These are phyloP conservation scores for Exophiala mesophila DNA, from an alignment of 2,329 filamentous ascomycete species.

Conservation along the genomic window DNA sequence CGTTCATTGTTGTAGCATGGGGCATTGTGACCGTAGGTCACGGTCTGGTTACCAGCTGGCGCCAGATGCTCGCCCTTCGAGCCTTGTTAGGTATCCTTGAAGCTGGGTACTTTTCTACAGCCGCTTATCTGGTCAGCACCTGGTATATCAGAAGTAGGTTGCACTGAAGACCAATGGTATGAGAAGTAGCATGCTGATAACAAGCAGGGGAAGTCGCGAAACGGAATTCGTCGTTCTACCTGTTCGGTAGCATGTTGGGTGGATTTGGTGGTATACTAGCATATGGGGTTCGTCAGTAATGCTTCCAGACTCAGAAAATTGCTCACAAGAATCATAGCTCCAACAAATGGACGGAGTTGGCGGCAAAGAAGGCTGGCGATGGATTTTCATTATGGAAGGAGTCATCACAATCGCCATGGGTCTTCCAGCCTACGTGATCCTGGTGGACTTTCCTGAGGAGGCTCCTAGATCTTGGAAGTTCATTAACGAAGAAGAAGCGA, in stretches of 20 bases:
- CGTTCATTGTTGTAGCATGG: constrained; percentile 32
- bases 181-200: neutral
- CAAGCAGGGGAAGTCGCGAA: constrained; percentile 7
- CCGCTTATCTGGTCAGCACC: constrained; percentile 7
- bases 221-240: constrained; percentile 8
- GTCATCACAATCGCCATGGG: neutral
- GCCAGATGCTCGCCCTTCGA: constrained; percentile 34
- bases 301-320: neutral
- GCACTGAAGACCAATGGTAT: no score
- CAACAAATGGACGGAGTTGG: constrained; percentile 2
- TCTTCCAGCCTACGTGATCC: neutral
- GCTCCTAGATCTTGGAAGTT: neutral
- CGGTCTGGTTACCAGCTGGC: constrained; percentile 34
- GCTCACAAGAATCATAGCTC: neutral
- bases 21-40: constrained; percentile 41
- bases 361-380: constrained; percentile 2
- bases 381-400: constrained; percentile 1
- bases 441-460: constrained; percentile 1
- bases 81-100: constrained; percentile 39
- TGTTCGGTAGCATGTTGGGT: constrained; percentile 8
- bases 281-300: constrained; percentile 8
- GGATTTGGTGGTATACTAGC: constrained; percentile 11
- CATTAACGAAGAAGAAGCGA: neutral
- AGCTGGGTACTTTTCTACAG: constrained; percentile 18
- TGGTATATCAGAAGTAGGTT: constrained; percentile 8